These are phyloP conservation scores for Nicotiana tomentosiformis DNA, from an alignment of 257 asterid species.

Conservation along the genomic window DNA sequence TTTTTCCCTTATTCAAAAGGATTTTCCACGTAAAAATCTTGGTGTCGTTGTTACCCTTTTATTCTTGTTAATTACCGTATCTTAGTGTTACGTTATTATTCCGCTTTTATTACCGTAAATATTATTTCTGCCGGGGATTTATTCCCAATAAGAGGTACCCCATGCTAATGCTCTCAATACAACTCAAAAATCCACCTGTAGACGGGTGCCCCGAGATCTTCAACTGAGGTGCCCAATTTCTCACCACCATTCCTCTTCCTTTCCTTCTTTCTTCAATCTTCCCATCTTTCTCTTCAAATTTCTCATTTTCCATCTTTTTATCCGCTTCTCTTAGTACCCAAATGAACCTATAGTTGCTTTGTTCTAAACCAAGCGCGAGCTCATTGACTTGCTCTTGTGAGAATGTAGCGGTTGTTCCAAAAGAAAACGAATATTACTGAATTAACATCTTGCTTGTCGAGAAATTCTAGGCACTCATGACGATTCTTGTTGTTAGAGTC, in stretches of 20 bases:
- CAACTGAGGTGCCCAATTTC: background rate
- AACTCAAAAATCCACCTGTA: background rate
- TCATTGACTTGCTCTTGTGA: background rate
- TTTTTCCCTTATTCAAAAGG: too few relatives aligned
- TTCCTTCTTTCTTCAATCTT: background rate
- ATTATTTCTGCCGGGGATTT: too few relatives aligned
- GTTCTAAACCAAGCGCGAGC: background rate
- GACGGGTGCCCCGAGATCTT: background rate
- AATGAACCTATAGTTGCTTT: background rate
- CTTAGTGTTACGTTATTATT: too few relatives aligned
- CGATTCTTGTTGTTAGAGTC: background rate
- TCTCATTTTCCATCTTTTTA: too few relatives aligned
- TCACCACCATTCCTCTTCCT: background rate
- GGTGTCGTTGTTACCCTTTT: too few relatives aligned
- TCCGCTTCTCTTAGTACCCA: background rate
- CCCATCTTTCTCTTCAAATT: background rate
- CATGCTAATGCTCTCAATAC: conserved; percentile 2
- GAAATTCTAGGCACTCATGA: background rate
- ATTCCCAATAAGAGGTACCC: background rate
- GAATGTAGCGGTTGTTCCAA: background rate
- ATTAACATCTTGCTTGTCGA: background rate
- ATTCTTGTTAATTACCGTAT: too few relatives aligned
- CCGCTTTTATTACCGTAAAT: too few relatives aligned
- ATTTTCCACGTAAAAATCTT: too few relatives aligned
- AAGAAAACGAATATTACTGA: background rate